Base-by-base conservation (phyloP, 306 rosid genomes). In the Biancaea sappan region DNA sequence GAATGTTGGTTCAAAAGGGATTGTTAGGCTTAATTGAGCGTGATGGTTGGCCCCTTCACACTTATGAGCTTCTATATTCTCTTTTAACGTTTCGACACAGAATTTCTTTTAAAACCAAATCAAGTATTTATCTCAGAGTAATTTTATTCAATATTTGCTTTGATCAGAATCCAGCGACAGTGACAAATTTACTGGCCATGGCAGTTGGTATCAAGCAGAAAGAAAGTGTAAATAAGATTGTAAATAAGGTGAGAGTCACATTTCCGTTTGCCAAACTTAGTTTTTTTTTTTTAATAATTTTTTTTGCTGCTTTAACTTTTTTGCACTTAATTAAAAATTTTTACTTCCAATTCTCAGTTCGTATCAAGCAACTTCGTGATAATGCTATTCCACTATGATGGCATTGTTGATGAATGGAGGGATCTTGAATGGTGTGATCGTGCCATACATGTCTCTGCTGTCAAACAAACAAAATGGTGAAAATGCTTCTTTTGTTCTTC, bases 131-230 rank as follows among this genome's bases (percentile, higher is more conserved):
- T 28, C 25, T 54, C 11, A 54, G 21, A 26, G 40, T 59, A 16
- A 59, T 31, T 32, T 5, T 57, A 1, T 29, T 18, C 18, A 12
- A 46, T 32, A 34, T 51, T 69, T 32, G 13, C 28, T 35, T 14
- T 62, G 5, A 69, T 29, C 76, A 77, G 81, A 69, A 38, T 19
- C 47, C 71, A 31, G 13, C 56, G 70, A 5, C 75, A 34, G 26
- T 15, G 41, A 25, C 31, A 31, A 60, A 50, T 65, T 77, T 69
- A 50, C 31, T 69, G 35, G 81, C 71, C 40, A 77, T 77, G 68
- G 81, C 81, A 47, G 76, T 64, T 58, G 81, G 81, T 18, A 77
- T 77, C 12, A 77, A 60, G 71, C 76, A 77, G 65, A 77, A 77
- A 19, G 71, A 69, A 69, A 60, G 68, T 62, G 81, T 77, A 22